A percentile compares a stretch with the other conserved stretches of the same genome.
phyloP scores from a whole-genome alignment of 345 rosid species.

The Kernera saxatilis region DNA sequence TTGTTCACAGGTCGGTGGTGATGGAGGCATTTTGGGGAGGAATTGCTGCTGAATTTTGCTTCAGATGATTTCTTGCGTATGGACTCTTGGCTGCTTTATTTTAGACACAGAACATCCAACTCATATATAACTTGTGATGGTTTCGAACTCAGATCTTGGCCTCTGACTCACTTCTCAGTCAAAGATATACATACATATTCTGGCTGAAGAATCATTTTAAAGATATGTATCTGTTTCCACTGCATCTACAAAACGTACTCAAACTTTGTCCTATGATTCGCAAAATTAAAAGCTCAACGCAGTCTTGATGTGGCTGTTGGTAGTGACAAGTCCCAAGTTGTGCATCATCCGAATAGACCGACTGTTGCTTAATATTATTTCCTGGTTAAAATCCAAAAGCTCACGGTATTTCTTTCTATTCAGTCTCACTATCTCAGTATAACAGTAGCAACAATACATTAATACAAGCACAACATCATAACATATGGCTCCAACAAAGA shows the following conservation, averaged over 20 bases:
- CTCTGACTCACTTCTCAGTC: background rate
- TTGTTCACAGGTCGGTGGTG: too few relatives aligned
- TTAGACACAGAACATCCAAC: too few relatives aligned
- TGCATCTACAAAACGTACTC: background rate
- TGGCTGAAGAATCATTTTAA: background rate
- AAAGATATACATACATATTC: too few relatives aligned
- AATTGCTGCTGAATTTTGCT: too few relatives aligned
- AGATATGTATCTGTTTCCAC: too few relatives aligned
- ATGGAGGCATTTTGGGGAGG: too few relatives aligned
- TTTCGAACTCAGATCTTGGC: background rate
- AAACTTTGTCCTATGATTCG: background rate
- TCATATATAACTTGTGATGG: background rate
- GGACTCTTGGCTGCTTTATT: too few relatives aligned
- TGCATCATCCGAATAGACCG: background rate
- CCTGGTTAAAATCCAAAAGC: background rate
- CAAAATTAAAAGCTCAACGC: background rate
- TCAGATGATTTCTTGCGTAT: too few relatives aligned
- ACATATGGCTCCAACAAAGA: background rate
- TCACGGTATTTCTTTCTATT: background rate
- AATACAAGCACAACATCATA: slow-evolving; percentile 6
- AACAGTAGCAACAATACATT: background rate
- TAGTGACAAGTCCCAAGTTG: background rate
- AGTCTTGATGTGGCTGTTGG: background rate
- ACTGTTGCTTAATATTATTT: background rate
- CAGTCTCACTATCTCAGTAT: background rate